phyloP scores from a whole-genome alignment of 306 rosid genomes.

The Lupinus albus region DNA sequence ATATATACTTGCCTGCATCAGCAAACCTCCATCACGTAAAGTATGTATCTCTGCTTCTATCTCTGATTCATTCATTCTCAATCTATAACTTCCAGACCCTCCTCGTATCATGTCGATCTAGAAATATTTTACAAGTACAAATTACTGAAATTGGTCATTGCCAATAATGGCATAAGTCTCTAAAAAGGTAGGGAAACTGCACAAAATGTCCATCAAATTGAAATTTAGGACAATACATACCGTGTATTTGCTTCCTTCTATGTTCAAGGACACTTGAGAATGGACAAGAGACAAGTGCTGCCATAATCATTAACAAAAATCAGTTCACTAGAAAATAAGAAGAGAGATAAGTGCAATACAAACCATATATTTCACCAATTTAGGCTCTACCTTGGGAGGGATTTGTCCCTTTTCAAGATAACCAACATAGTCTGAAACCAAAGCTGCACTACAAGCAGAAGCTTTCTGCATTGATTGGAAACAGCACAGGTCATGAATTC shows the following conservation, averaged over 20 bases:
- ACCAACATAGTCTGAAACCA: conserved; percentile 96
- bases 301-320: conserved; percentile 41
- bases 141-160: conserved; percentile 39
- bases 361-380: conserved; percentile 35
- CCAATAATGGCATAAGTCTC: conserved; percentile 33
- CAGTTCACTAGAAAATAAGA: conserved; percentile 38
- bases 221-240: conserved; percentile 50
- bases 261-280: conserved; percentile 91
- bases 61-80: conserved; percentile 79
- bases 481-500: conserved; percentile 37
- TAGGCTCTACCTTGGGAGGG: conserved; percentile 86
- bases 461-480: conserved; percentile 74
- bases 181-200: conserved; percentile 29
- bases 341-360: conserved; percentile 22
- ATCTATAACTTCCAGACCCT: conserved; percentile 84
- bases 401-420: conserved; percentile 99
- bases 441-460: conserved; percentile 87
- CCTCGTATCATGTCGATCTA: conserved; percentile 93
- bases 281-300: conserved; percentile 97
- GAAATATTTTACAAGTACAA: conserved; percentile 40
- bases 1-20: conserved; percentile 89
- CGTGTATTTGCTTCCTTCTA: conserved; percentile 94
- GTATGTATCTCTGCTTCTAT: conserved; percentile 97
- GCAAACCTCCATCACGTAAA: conserved; percentile 95
- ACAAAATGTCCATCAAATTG: conserved; percentile 31